Conservation (phyloP, 148 eudicot genomes). For the Vaccinium corymbosum region DNA sequence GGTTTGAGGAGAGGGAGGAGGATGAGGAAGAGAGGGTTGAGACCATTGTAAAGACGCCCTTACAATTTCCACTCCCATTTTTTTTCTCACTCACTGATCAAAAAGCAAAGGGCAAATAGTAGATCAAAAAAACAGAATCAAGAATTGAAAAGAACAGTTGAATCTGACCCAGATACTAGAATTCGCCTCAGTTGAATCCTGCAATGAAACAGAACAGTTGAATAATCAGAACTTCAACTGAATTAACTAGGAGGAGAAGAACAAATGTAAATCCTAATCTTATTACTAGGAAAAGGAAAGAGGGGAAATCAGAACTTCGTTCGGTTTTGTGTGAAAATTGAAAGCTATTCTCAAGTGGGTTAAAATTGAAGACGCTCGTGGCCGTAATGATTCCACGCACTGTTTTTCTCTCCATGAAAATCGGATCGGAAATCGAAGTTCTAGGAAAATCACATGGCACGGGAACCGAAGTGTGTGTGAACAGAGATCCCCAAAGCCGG, state of each 20-base stretch:
- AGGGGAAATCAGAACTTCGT: background rate
- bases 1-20: slow-evolving; percentile 39
- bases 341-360: background rate
- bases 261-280: background rate
- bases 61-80: slow-evolving; percentile 45
- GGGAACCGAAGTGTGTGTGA: background rate
- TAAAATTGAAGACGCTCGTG: background rate
- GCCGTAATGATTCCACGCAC: slow-evolving; percentile 4
- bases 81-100: background rate
- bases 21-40: slow-evolving; percentile 49
- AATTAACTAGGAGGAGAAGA: background rate
- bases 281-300: background rate
- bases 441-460: background rate
- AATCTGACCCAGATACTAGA: background rate
- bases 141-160: too few species aligned
- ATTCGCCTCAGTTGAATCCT: too few species aligned
- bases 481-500: background rate
- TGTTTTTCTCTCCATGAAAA: background rate
- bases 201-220: background rate
- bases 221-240: background rate
- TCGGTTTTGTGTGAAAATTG: background rate
- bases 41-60: slow-evolving; percentile 47
- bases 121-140: background rate
- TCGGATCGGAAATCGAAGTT: slow-evolving; percentile 8
- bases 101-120: background rate